Evolutionary conservation across 2,329 filamentous ascomycete genomes (phyloP), one percentile per base, ranked within the genome.

Genomic region (Cercospora berteroae): DNA sequence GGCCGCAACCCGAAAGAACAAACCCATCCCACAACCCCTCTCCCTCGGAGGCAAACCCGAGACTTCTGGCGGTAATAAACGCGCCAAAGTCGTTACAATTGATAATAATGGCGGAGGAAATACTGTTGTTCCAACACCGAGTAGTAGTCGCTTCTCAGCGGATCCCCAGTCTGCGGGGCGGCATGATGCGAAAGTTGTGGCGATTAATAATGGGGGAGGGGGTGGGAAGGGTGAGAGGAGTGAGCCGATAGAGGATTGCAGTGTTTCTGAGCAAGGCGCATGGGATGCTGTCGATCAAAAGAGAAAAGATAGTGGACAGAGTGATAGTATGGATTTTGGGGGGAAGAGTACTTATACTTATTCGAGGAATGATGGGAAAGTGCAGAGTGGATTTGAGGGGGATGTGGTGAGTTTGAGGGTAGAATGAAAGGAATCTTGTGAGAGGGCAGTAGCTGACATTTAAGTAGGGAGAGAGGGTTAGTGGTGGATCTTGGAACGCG

Each of bases 21-120:
- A 56, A 1, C 31, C 61, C 0, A 10, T 50, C 0, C 48, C 31
- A 6, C 55, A 57, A 20, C 48, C 27, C 29, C 29, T n/a, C 1
- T 25, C 16, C 7, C 20, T 36, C 20, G 8, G n/a, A n/a, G n/a
- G 48, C 0, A 39, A 50, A 10, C 57, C n/a, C 1, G 16, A 27
- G 25, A 50, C 8, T 18, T 29, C 39, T 20, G 33, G 20, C n/a
- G n/a, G n/a, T n/a, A n/a, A n/a, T 31, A 2, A 3, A 6, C 61
- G 61, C 8, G 61, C 61, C 5, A 63, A 63, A 29, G 61, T 63
- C 48, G 61, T 63, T 12, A 56, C 44, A 1, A 42, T 63, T 4
- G 55, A 63, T 27, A 39, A 63, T 4, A 31, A 42, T 13, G 31
- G 48, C 1, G 61, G 61, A 7, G 39, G 4, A 1, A 57, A 27